phyloP scores from a whole-genome alignment of 306 rosid species.

The Sicyos edulis region DNA sequence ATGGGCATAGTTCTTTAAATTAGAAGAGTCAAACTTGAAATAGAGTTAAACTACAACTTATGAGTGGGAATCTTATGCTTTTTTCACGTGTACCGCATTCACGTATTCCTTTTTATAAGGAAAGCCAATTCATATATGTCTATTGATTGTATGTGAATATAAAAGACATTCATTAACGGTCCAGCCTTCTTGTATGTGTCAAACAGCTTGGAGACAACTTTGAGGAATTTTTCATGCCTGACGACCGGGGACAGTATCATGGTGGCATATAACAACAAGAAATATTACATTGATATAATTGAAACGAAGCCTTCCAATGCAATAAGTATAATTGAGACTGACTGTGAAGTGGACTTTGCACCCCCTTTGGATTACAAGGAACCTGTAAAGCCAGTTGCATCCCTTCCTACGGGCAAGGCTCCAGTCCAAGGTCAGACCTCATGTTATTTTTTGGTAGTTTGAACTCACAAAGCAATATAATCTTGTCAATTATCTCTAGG shows the following conservation, averaged over 20 bases:
- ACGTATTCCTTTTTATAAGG: neutral
- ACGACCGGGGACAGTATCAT: constrained; percentile 91
- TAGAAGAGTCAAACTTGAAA: neutral
- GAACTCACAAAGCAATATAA: neutral
- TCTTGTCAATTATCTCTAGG: too few relatives aligned
- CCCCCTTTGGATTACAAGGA: constrained; percentile 98
- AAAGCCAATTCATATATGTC: neutral
- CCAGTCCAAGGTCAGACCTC: constrained; percentile 45
- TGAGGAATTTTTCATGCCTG: constrained; percentile 93
- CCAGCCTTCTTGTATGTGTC: neutral
- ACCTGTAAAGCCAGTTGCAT: constrained; percentile 61
- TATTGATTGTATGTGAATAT: neutral
- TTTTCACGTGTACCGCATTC: neutral
- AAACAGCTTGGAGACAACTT: constrained; percentile 57
- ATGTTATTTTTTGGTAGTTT: constrained; percentile 1
- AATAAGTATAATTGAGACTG: constrained; percentile 90
- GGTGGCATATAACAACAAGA: constrained; percentile 98
- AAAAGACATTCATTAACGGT: neutral
- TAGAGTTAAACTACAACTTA: neutral
- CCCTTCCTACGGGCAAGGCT: constrained; percentile 50
- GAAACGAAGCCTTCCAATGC: constrained; percentile 88
- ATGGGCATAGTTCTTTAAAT: neutral
- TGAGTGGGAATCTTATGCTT: neutral
- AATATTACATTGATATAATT: constrained; percentile 82
- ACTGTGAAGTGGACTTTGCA: constrained; percentile 98